These are phyloP conservation scores for Starmerella tilneyi DNA, from an alignment of 805 yeast genomes.

Conservation along the genomic window DNA sequence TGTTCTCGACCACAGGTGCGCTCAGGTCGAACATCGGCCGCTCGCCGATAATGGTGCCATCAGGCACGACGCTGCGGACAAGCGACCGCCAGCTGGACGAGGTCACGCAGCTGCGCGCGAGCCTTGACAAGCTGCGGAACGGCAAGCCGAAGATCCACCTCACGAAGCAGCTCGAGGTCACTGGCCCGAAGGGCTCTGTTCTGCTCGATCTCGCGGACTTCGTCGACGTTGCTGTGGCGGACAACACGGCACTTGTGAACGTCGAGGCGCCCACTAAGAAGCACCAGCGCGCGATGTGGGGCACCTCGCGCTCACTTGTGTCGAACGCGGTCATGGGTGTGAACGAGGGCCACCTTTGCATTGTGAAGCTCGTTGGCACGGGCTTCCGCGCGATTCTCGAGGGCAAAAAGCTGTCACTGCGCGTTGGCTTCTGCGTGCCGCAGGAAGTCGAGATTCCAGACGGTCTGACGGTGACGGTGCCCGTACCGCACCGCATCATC, in stretches of 20 bases:
- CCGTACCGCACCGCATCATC: conserved; percentile 75
- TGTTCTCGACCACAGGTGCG: conserved; percentile 18
- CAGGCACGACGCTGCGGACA: conserved; percentile 45
- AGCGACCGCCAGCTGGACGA: conserved; percentile 25
- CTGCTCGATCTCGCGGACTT: conserved; percentile 63
- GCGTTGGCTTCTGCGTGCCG: conserved; percentile 78
- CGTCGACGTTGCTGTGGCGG: conserved; percentile 35
- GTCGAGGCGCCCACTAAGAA: conserved; percentile 50
- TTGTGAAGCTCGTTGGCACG: conserved; percentile 85
- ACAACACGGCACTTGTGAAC: conserved; percentile 39
- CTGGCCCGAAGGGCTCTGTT: conserved; percentile 70
- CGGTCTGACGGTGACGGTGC: conserved; percentile 62
- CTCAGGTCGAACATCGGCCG: conserved; percentile 52
- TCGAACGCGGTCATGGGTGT: conserved; percentile 78
- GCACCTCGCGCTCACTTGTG: conserved; percentile 72
- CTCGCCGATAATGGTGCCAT: conserved; percentile 58
- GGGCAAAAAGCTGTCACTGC: conserved; percentile 55
- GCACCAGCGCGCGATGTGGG: conserved; percentile 86
- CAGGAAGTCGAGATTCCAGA: conserved; percentile 70
- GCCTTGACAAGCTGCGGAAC: conserved; percentile 52
- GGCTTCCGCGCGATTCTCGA: conserved; percentile 88
- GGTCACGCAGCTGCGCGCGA: conserved; percentile 36
- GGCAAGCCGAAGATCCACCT: conserved; percentile 52
- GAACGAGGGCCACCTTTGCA: conserved; percentile 82
- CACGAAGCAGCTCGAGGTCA: conserved; percentile 48